Conservation (phyloP, 2,329 filamentous ascomycete species). For the Trichoderma simmonsii region DNA sequence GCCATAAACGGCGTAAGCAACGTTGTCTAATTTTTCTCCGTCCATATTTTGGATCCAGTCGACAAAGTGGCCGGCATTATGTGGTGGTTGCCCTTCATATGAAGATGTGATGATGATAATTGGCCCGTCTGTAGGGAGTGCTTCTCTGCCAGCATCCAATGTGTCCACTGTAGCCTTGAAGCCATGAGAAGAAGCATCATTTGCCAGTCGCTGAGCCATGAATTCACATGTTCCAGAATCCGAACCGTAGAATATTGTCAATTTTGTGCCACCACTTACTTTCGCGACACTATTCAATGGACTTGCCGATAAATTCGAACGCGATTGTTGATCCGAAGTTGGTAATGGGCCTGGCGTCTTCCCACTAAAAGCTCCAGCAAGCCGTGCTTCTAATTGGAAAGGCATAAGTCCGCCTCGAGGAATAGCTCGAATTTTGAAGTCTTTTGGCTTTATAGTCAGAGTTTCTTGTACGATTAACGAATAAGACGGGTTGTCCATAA, state of each 20-base stretch:
- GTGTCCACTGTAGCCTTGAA: not conserved
- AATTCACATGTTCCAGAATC: not conserved
- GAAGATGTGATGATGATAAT: slow-evolving; percentile 60
- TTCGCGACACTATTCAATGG: not conserved
- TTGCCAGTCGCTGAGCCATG: not conserved
- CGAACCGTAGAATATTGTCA: not conserved
- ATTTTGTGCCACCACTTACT: not conserved
- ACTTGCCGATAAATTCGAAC: not conserved
- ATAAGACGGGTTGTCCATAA: slow-evolving; percentile 45
- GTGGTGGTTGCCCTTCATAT: slow-evolving; percentile 65
- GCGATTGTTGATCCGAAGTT: not conserved
- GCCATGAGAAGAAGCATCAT: not conserved
- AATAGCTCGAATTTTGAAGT: slow-evolving; percentile 55
- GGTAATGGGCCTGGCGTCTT: not conserved
- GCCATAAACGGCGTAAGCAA: not conserved
- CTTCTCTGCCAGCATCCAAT: slow-evolving; percentile 54
- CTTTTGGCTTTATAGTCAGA: slow-evolving; percentile 55
- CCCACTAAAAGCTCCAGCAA: not conserved
- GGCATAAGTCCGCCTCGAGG: slow-evolving; percentile 31
- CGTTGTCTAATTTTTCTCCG: not conserved
- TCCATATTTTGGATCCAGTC: slow-evolving; percentile 44
- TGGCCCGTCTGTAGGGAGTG: slow-evolving; percentile 52
- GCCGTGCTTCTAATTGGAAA: not conserved
- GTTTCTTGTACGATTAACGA: slow-evolving; percentile 43
- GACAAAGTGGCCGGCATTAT: slow-evolving; percentile 62